Base-by-base conservation (phyloP, 192 early-diverging fungal genomes). In the Coemansia sp. region DNA sequence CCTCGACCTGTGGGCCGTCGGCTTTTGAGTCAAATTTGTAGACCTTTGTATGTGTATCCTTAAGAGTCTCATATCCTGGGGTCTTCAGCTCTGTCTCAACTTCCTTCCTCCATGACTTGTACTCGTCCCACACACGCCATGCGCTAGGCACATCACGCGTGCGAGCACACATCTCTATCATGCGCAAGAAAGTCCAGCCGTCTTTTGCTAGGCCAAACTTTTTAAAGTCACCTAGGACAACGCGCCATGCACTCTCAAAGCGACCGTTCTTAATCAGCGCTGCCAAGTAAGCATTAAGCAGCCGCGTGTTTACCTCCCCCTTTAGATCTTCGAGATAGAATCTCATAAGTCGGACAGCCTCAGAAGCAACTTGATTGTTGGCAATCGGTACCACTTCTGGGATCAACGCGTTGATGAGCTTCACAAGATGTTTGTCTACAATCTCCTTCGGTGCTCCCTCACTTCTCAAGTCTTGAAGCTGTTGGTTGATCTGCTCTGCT, bases 101-200 rank as follows among this genome's bases (percentile, higher is more conserved):
- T 0, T 71, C 70, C 10, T 36, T 59, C 3, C 78, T 76, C 87
- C 89, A 91, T 5, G 76, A 67, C 57, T 88, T 78, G 76, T 84
- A 89, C 55, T 90, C 86, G 54, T 85, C 70, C 86, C 90, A 93
- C 10, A 90, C 82, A 10, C 83, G 84, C 72, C 86, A 87, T 10
- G 87, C 86, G n/a, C 85, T 77, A 11, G 86, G 78, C 9, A 84
- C 68, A 58, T 87, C 72, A 55, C 87, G 86, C 22, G 84, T 85
- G n/a, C 84, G 64, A 55, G 86, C 87, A 51, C 90, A 91, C 5
- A 79, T 72, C 14, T 78, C 71, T 14, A 93, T 79, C 61, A 87
- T 75, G 21, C 71, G 74, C 27, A 83, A 60, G 69, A 84, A 90
- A 7, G 87, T 89, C 82, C 84, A 89, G 23, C 87, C 88, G 66